phyloP scores from a whole-genome alignment of 2,329 filamentous ascomycete genomes.

The Aspergillus sp. region DNA sequence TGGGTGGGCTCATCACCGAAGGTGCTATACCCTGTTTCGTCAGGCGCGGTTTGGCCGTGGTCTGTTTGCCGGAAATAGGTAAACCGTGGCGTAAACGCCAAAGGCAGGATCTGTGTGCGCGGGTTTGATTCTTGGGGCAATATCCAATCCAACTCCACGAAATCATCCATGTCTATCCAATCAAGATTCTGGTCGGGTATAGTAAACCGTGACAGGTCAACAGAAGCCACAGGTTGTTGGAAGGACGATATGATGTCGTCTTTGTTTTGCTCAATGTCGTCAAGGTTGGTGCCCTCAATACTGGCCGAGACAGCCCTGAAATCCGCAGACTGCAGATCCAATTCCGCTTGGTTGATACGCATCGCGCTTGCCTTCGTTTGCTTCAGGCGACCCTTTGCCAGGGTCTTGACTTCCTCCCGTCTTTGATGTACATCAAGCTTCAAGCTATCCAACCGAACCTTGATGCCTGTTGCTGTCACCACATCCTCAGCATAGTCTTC shows the following conservation, averaged over 20 bases:
- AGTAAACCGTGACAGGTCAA: conserved; percentile 80
- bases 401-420: conserved; percentile 84
- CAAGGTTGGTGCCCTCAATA: conserved; percentile 76
- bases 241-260: conserved; percentile 63
- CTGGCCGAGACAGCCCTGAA: conserved; percentile 90
- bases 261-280: conserved; percentile 64
- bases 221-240: conserved; percentile 53
- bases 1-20: conserved; percentile 95
- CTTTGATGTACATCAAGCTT: conserved; percentile 96
- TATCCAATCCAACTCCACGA: conserved; percentile 97
- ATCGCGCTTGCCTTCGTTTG: conserved; percentile 85
- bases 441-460: conserved; percentile 93
- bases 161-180: conserved; percentile 99
- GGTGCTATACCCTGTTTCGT: conserved; percentile 77
- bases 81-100: conserved; percentile 90
- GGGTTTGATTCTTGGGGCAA: conserved; percentile 86
- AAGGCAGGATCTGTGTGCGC: conserved; percentile 88
- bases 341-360: conserved; percentile 90
- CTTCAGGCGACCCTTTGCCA: conserved; percentile 73
- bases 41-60: conserved; percentile 72
- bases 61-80: conserved; percentile 98
- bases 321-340: conserved; percentile 89
- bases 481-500: conserved; percentile 78
- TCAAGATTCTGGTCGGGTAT: conserved; percentile 94
- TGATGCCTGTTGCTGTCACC: conserved; percentile 92